Base-by-base conservation (phyloP, 2,329 filamentous ascomycete genomes). In the Aspergillus uvarum region DNA sequence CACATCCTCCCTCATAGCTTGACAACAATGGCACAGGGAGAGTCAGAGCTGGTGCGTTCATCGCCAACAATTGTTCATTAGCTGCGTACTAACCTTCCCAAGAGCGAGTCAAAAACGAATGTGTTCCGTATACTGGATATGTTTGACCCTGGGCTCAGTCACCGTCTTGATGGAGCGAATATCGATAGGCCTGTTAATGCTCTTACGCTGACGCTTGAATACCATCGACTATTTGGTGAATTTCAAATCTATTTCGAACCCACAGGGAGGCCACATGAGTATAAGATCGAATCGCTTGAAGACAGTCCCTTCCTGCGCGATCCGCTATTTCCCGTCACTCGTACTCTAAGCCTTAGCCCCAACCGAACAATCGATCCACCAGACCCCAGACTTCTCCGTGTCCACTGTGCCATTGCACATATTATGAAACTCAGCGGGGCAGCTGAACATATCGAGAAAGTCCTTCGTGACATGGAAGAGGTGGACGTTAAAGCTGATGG, bases 311-410 rank as follows among this genome's bases (percentile, higher is more conserved):
- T 58, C 57, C 56, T 66, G 61, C 60, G 61, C 47, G 60, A 66
- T 60, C 53, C 49, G 47, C 58, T 64, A 54, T 60, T 70, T 51
- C 68, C 63, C 24, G 61, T 70, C 48, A 63, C 62, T 44, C 63
- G 66, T 14, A 63, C 58, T 16, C 63, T 68, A 29, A 61, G 51
- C 44, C 64, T 74, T 21, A 74, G 62, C 51, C 55, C 62, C 22
- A 59, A 63, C 68, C 66, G 67, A 50, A 75, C 72, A n/a, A 70
- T 70, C 63, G 71, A 74, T 61, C 72, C 71, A 53, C 70, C 71
- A 59, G 68, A 68, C 55, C 52, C 61, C 57, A 61, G 62, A 49
- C 66, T 71, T 63, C 69, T 70, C 19, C 59, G 47, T 38, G 58
- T 72, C 57, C 70, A 72, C 59, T 54, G 59, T 57, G 68, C 68